Conservation (phyloP, 352 stramenopile genomes). For the Globisporangium rhizosaccharum region DNA sequence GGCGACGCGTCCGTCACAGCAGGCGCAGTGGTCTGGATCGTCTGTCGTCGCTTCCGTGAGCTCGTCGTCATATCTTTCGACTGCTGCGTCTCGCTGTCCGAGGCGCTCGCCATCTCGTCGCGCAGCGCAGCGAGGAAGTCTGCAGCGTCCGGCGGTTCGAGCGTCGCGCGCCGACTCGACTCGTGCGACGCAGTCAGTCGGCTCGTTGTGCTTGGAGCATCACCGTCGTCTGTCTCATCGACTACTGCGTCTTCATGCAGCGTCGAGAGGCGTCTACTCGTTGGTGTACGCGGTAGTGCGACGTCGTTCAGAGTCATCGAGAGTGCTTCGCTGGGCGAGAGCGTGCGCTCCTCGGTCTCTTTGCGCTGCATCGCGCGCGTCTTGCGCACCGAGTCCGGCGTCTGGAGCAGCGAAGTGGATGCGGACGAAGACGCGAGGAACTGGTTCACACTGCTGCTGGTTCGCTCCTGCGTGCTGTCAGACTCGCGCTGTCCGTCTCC, state of each 20-base stretch:
- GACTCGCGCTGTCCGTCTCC: background rate
- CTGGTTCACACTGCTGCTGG: conserved; percentile 6
- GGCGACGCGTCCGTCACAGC: conserved; percentile 12
- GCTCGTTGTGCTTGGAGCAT: background rate
- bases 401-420: background rate
- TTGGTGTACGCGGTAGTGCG: background rate
- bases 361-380: conserved; percentile 12
- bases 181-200: conserved; percentile 7
- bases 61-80: too few species aligned
- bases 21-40: background rate
- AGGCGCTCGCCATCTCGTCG: conserved; percentile 6
- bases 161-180: conserved; percentile 30
- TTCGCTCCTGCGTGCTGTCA: conserved; percentile 4
- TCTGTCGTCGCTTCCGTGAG: conserved; percentile 5
- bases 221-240: background rate
- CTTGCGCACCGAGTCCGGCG: conserved; percentile 11
- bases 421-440: conserved; percentile 3
- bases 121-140: conserved; percentile 39
- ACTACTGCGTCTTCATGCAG: conserved; percentile 1
- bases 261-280: conserved; percentile 5
- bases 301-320: conserved; percentile 11
- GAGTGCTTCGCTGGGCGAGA: conserved; percentile 14
- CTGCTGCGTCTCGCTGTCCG: conserved; percentile 3
- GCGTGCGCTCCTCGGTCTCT: conserved; percentile 15
- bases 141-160: conserved; percentile 43